Evolutionary conservation across 2,329 filamentous ascomycete species (phyloP).

Genomic region (Phaeosphaeriaceae sp.): DNA sequence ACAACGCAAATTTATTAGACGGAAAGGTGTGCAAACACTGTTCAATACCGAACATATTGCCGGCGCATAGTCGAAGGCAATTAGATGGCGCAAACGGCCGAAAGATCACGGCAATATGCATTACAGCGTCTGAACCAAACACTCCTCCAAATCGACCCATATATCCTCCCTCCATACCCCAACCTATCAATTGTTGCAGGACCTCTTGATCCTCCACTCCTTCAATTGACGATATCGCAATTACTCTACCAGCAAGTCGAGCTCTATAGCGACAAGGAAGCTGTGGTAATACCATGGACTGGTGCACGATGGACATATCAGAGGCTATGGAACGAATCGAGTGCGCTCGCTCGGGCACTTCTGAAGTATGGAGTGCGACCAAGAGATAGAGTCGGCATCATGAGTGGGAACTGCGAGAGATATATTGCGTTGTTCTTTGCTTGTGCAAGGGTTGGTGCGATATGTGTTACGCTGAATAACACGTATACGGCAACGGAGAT

Average conservation of each 20-base stretch:
- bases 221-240: constrained; percentile 75
- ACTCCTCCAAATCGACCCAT: constrained; percentile 47
- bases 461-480: constrained; percentile 79
- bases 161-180: constrained; percentile 47
- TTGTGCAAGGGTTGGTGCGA: constrained; percentile 59
- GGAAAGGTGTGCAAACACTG: not conserved
- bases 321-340: constrained; percentile 49
- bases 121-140: constrained; percentile 47
- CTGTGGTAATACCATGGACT: constrained; percentile 77
- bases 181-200: constrained; percentile 69
- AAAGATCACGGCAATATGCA: constrained; percentile 36
- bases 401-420: constrained; percentile 69
- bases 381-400: constrained; percentile 76
- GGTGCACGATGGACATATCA: constrained; percentile 73
- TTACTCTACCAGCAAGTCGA: constrained; percentile 74
- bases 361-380: constrained; percentile 70
- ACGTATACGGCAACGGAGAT: constrained; percentile 79
- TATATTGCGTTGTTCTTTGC: constrained; percentile 75
- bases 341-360: constrained; percentile 54
- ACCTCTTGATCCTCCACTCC: constrained; percentile 70
- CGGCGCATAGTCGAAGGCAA: not conserved
- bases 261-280: constrained; percentile 70
- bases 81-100: constrained; percentile 35
- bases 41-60: not conserved
- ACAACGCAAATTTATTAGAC: not conserved